A percentile compares a stretch with the other conserved stretches of the same genome.
phyloP scores from a whole-genome alignment of 371 early-diverging fungal species.

The Entomophthora muscae region DNA sequence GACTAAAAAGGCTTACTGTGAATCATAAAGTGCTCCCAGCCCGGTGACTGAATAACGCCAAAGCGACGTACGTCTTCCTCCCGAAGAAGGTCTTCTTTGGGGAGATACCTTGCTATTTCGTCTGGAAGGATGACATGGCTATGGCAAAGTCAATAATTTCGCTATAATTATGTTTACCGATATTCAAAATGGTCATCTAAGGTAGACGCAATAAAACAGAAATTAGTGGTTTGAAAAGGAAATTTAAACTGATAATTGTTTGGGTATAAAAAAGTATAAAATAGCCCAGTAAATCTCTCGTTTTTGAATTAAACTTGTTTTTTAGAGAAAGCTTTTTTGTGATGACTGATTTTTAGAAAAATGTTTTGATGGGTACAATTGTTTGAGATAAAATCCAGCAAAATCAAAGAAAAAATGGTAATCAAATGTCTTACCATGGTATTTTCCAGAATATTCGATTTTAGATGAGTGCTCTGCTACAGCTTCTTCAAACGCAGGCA shows the following conservation, averaged over 20 bases:
- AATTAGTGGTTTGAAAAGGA: neutral
- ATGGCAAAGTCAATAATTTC: neutral
- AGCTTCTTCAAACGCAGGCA: neutral
- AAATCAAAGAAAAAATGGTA: neutral
- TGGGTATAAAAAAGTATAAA: neutral
- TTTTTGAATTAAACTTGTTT: neutral
- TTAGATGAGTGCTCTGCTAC: neutral
- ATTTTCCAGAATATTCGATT: neutral
- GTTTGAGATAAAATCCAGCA: neutral
- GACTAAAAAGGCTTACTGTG: conserved; percentile 27
- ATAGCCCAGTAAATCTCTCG: neutral
- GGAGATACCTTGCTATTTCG: conserved; percentile 35
- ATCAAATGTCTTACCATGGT: neutral
- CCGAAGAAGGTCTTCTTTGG: conserved; percentile 25
- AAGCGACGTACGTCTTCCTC: conserved; percentile 60
- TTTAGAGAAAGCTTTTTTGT: neutral
- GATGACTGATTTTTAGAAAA: neutral
- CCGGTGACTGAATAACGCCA: conserved; percentile 62
- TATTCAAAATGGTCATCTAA: conserved; percentile 18
- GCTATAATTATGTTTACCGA: conserved; percentile 5
- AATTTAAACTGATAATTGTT: neutral
- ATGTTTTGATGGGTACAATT: neutral
- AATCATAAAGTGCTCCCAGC: conserved; percentile 78
- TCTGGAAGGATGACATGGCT: conserved; percentile 61
- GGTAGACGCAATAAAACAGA: neutral